These are phyloP conservation scores for Aspergillus floridensis DNA, from an alignment of 2,329 filamentous ascomycete genomes.

Conservation along the genomic window DNA sequence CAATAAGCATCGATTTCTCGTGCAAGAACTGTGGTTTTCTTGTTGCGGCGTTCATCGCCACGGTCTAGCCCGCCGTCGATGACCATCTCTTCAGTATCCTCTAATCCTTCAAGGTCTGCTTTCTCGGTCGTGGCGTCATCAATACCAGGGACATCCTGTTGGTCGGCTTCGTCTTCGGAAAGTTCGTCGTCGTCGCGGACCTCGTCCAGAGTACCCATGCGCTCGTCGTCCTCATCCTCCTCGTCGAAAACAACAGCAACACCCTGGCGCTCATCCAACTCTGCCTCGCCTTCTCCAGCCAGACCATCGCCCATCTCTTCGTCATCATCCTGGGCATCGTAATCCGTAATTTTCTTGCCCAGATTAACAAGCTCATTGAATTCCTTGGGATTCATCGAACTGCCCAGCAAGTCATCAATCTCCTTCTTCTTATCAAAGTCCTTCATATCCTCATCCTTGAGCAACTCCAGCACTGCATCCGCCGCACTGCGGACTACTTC, in stretches of 20 bases:
- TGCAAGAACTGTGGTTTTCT: constrained; percentile 64
- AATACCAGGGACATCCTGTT: constrained; percentile 56
- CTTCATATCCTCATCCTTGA: constrained; percentile 94
- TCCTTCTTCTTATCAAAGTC: constrained; percentile 99
- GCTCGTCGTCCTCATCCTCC: constrained; percentile 81
- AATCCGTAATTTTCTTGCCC: constrained; percentile 98
- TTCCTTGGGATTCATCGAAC: constrained; percentile 76
- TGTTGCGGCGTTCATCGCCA: constrained; percentile 46
- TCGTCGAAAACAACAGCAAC: constrained; percentile 97
- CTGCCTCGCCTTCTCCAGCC: constrained; percentile 63
- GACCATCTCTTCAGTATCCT: constrained; percentile 70
- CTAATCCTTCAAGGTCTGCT: constrained; percentile 44
- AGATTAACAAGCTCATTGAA: constrained; percentile 97
- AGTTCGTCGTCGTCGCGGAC: constrained; percentile 77
- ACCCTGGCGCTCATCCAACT: constrained; percentile 91
- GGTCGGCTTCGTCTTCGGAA: constrained; percentile 70
- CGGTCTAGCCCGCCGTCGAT: constrained; percentile 64
- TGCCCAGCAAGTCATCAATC: constrained; percentile 88
- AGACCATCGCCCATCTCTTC: constrained; percentile 75
- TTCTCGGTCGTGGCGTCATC: constrained; percentile 43
- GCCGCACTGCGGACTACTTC: constrained; percentile 91
- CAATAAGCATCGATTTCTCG: constrained; percentile 97
- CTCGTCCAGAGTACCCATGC: constrained; percentile 74
- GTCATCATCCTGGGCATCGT: constrained; percentile 93
- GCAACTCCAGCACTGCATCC: constrained; percentile 81